Evolutionary conservation across 208 protist genomes (phyloP), one percentile per base, ranked within the genome.

Genomic region (Leishmania braziliensis): DNA sequence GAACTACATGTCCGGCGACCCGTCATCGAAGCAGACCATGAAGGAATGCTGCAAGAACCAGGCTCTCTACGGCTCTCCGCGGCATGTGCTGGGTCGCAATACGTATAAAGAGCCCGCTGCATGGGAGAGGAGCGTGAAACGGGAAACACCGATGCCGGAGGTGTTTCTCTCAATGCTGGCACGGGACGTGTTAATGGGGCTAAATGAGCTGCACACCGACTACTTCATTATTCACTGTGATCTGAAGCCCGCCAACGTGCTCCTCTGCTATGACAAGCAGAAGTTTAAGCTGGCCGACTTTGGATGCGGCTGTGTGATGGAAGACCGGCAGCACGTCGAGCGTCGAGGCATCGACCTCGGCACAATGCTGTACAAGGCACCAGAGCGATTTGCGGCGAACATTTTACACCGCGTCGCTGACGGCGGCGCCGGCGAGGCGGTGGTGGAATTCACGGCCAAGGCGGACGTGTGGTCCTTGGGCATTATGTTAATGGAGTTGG

Each of bases 151-250:
- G 86, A 89, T 99, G 20, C 99, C 99, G 12, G 98, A 99, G 82
- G 99, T 99, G 95, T 98, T 99, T 69, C 92, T 99, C 23, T 99
- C 99, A 74, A 99, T 99, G 86, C 95, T 99, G 78, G 99, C 99
- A 78, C 90, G 98, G 48, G 99, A 99, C 78, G 90, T 97, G 33
- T 84, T 97, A 26, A 74, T 81, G 18, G 94, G 94, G 9, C 87
- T 98, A n/a, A 73, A 88, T 36, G 93, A 97, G 80, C 86, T 98
- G n/a, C 96, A 98, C 88, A 82, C 88, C 0, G 86, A 95, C 75
- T 95, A 95, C 80, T 68, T 81, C 33, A 94, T 99, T 80, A 94
- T 99, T 12, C 98, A 99, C 88, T 99, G 98, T 78, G 98, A 99
- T 85, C 75, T 99, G 26, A 99, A 99, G 87, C 98, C 98, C 0